Conservation (phyloP, 2,329 filamentous ascomycete genomes). For the Colletotrichum sp. region DNA sequence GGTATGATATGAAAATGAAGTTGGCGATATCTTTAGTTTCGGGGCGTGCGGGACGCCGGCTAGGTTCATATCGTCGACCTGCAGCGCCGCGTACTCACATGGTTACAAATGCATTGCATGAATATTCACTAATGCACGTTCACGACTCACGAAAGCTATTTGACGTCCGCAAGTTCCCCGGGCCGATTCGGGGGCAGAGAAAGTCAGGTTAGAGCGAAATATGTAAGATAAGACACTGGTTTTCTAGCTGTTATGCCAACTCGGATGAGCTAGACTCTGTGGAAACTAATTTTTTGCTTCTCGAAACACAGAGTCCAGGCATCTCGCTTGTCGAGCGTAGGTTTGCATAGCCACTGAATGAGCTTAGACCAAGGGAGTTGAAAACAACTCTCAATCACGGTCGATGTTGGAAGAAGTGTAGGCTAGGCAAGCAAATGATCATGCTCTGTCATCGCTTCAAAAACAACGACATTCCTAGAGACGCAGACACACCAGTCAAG, state of each 20-base stretch:
- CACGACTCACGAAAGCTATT: neutral
- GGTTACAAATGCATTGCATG: neutral
- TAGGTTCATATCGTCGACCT: neutral
- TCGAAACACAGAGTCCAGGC: neutral
- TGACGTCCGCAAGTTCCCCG: neutral
- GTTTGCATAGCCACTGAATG: neutral
- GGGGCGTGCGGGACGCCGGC: neutral
- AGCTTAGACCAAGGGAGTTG: neutral
- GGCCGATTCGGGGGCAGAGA: neutral
- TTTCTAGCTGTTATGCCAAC: neutral
- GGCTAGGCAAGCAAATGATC: neutral
- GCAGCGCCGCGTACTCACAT: neutral
- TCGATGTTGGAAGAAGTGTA: neutral
- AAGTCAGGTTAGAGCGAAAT: neutral
- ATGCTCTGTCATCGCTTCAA: neutral
- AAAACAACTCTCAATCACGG: neutral
- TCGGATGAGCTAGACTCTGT: neutral
- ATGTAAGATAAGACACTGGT: neutral
- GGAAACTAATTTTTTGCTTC: neutral
- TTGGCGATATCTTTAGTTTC: neutral
- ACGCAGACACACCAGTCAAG: neutral
- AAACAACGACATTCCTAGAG: neutral
- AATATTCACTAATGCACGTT: neutral
- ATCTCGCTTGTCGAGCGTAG: neutral
- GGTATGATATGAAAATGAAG: neutral